Evolutionary conservation across 2,329 filamentous ascomycete species (phyloP), one percentile per base, ranked within the genome.

Genomic region (Xylariaceae sp.): DNA sequence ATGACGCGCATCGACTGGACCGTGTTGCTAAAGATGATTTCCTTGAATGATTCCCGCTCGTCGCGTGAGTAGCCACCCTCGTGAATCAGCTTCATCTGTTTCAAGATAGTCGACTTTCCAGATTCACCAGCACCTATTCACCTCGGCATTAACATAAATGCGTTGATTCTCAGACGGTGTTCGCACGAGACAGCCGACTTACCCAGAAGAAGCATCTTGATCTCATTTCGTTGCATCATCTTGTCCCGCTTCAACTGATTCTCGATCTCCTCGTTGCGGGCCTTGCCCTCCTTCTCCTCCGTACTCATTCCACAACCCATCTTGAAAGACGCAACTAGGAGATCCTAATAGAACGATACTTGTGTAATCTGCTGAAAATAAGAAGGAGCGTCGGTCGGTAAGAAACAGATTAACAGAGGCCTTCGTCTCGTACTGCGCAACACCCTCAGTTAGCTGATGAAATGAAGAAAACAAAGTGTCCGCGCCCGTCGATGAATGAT

Each of bases 261-360:
- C 80, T 99, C 94, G 74, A 99, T 99, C 86, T 97, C 93, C 84
- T 99, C 94, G 76, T 99, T 97, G 71, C 94, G 88, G 82, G 92
- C 90, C 90, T 97, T 97, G 80, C 94, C 93, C 92, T 97, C 94
- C 88, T 97, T 97, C 81, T 97, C 94, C 82, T 97, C 94, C 74
- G 94, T 96, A 77, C 93, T 97, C 91, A 97, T 96, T 80, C 93
- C 93, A 78, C 94, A 99, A 87, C 94, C 94, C 94, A 99, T 99
- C 72, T 82, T 92, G 88, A 75, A 80, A 78, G 76, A 63, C 68
- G 37, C 53, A 37, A 44, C 62, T 13, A 13, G 11, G 37, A 50
- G 17, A 30, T 37, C 55, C 53, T 59, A 59, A 42, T 57, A 59
- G 50, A 44, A 55, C 45, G 10, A 3, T 15, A 23, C 9, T 54